Percentiles rank a stretch among this genome's conserved stretches.
These are phyloP conservation scores for Aethionema arabicum DNA, from an alignment of 345 rosid species.

Conservation along the genomic window DNA sequence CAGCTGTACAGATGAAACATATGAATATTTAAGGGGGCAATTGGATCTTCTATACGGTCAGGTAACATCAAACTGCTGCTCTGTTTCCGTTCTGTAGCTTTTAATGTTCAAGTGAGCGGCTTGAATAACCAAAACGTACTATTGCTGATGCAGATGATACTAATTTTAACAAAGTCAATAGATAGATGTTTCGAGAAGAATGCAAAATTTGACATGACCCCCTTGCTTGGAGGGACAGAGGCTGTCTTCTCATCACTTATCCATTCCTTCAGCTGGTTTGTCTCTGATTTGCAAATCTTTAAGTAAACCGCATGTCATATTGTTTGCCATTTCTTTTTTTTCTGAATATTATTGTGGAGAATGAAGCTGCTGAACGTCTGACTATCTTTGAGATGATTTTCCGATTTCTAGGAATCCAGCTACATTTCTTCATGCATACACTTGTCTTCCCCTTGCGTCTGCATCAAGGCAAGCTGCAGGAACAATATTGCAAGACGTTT, in stretches of 20 bases:
- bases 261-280: conserved; percentile 95
- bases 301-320: background rate
- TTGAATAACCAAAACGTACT: conserved; percentile 6
- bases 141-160: conserved; percentile 78
- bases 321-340: background rate
- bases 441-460: conserved; percentile 90
- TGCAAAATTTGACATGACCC: conserved; percentile 97
- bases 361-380: background rate
- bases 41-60: conserved; percentile 96
- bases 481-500: conserved; percentile 86
- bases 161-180: conserved; percentile 88
- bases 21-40: conserved; percentile 80
- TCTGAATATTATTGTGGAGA: conserved; percentile 1
- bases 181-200: conserved; percentile 98
- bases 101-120: background rate
- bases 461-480: conserved; percentile 83
- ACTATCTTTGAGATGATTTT: conserved; percentile 19
- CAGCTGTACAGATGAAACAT: conserved; percentile 95
- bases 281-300: conserved; percentile 33
- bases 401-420: conserved; percentile 73
- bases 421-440: conserved; percentile 92
- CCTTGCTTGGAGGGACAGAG: conserved; percentile 97
- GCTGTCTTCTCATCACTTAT: conserved; percentile 96
- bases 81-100: conserved; percentile 9
- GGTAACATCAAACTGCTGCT: conserved; percentile 46